These are phyloP conservation scores for Paramecium pentaurelia DNA, from an alignment of 73 alveolate genomes.

Conservation along the genomic window DNA sequence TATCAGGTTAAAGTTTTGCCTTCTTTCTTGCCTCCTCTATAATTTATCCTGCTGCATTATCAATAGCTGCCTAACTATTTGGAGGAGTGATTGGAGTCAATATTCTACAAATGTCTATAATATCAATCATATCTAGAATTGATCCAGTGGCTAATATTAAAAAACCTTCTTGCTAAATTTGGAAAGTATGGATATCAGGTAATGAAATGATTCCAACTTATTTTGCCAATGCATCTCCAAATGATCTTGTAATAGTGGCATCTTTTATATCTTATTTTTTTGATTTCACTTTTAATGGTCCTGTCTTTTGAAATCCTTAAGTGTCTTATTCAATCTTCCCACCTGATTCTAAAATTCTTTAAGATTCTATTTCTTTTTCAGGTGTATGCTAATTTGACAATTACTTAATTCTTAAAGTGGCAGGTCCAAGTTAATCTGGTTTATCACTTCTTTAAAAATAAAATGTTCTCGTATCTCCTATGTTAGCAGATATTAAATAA, in stretches of 20 bases:
- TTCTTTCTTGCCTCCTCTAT: background rate
- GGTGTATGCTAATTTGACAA: background rate
- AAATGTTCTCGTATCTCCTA: background rate
- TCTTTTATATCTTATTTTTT: constrained; percentile 7
- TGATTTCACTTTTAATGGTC: background rate
- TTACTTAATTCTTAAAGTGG: background rate
- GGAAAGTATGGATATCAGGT: constrained; percentile 47
- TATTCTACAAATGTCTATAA: background rate
- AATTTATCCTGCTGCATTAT: background rate
- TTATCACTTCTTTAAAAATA: background rate
- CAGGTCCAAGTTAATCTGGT: background rate
- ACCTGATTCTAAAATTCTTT: background rate
- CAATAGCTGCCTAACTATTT: background rate
- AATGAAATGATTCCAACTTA: constrained; percentile 59
- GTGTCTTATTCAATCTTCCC: background rate
- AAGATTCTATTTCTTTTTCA: background rate
- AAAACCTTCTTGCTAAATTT: background rate
- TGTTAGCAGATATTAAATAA: background rate
- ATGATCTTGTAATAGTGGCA: constrained; percentile 59
- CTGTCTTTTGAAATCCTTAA: background rate
- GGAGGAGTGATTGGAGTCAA: background rate
- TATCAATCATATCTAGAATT: background rate
- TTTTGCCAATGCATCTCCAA: constrained; percentile 62
- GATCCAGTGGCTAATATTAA: background rate
- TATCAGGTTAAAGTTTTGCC: background rate